Base-by-base conservation (phyloP, 108 stramenopile genomes). In the Fragilaria radians region DNA sequence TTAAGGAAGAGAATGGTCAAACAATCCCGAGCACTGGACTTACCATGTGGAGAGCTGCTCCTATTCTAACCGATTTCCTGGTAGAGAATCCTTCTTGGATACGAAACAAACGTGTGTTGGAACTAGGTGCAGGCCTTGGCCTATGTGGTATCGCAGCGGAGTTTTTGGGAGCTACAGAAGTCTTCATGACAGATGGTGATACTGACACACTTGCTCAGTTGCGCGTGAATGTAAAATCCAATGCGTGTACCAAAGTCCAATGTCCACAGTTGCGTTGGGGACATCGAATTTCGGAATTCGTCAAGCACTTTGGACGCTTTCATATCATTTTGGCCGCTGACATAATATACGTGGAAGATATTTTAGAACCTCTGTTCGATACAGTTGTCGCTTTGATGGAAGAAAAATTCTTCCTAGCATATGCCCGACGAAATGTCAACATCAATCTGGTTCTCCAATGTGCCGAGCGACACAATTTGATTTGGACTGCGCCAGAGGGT, bases 161-260 rank as follows among this genome's bases (percentile, higher is more conserved):
- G 46, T 56, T 49, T 23, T 54, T 66, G 28, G 71, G 71, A 5
- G 75, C 75, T 28, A n/a, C 24, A 2, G 22, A 32, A 14, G 73
- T 78, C 28, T 27, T 69, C 9, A 52, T 78, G 65, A 78, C 77
- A 9, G 77, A 78, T 59, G 77, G 77, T 22, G 77, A 78, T 66
- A 74, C 69, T 17, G 60, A 63, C 46, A 48, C 59, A 25, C 46
- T 78, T 42, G 42, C 59, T 0, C 32, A 74, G 26, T 33, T 78
- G 69, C 32, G 77, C 34, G 32, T 61, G 11, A 78, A 78, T 49
- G 63, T 72, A 14, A 14, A 19, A 30, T 24, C 54, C 3, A 54
- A 63, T 5, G 14, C 3, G 18, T 28, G 42, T 23, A 57, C 18
- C 5, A 48, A 5, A 4, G 42, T 54, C 50, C 3, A 3, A 53